phyloP scores from a whole-genome alignment of 2,329 filamentous ascomycete genomes.

The Macroventuria anomochaeta region DNA sequence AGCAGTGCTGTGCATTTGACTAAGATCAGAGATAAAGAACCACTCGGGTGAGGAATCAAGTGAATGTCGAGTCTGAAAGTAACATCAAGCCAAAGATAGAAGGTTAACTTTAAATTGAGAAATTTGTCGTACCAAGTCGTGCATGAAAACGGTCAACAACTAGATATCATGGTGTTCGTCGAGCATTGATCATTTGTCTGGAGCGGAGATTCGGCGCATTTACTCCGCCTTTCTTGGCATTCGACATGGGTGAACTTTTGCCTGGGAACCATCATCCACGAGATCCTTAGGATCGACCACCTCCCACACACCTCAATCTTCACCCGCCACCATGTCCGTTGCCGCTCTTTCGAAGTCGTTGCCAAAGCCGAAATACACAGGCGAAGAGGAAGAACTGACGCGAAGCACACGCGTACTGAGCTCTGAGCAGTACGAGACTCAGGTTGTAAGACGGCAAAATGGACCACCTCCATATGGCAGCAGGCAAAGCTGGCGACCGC shows the following conservation, averaged over 20 bases:
- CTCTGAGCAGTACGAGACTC: slow-evolving; percentile 80
- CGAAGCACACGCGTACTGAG: slow-evolving; percentile 84
- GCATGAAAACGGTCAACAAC: too few species aligned
- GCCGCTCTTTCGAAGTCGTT: slow-evolving; percentile 78
- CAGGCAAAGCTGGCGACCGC: slow-evolving; percentile 88
- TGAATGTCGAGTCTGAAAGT: too few species aligned
- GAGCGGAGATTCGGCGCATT: slow-evolving; percentile 3
- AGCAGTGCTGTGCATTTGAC: too few species aligned
- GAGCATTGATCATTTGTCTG: not conserved
- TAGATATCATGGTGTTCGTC: not conserved
- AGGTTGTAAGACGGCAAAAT: slow-evolving; percentile 72
- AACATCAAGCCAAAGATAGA: too few species aligned
- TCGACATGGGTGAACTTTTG: slow-evolving; percentile 13
- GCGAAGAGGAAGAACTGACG: slow-evolving; percentile 83
- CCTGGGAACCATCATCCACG: not conserved
- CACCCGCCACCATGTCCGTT: slow-evolving; percentile 41
- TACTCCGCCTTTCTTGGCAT: slow-evolving; percentile 1
- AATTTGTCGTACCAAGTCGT: too few species aligned
- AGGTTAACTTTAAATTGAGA: too few species aligned
- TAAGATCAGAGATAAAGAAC: too few species aligned
- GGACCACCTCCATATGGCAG: slow-evolving; percentile 89
- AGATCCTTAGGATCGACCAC: slow-evolving; percentile 5
- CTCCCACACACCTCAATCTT: slow-evolving; percentile 9
- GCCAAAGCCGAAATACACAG: slow-evolving; percentile 89
- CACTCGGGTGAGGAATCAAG: too few species aligned